Conservation (phyloP, 1,284 basidiomycete genomes). For the Phylloporus gajari region DNA sequence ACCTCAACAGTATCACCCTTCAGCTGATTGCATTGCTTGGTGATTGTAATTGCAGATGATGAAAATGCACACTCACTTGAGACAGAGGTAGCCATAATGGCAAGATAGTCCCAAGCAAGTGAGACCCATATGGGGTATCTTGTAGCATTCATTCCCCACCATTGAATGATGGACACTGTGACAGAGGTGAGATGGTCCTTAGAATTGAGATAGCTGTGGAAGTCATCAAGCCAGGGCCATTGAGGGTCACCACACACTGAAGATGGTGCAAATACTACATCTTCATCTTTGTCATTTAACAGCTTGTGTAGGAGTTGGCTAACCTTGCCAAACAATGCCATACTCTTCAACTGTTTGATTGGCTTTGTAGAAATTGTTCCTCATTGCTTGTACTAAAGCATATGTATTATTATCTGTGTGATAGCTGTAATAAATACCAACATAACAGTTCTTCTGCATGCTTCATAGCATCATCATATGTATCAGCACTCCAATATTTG, state of each 20-base stretch:
- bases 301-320: background rate
- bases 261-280: background rate
- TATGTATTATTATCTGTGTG: background rate
- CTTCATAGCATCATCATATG: background rate
- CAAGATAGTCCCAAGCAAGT: background rate
- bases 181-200: background rate
- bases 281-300: background rate
- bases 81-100: slow-evolving; percentile 3
- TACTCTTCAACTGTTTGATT: background rate
- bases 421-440: background rate
- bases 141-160: slow-evolving; percentile 6
- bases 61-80: slow-evolving; percentile 9
- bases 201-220: background rate
- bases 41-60: slow-evolving; percentile 1
- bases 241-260: background rate
- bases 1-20: slow-evolving; percentile 3
- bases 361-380: background rate
- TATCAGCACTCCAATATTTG: background rate
- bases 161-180: background rate
- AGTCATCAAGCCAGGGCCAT: background rate
- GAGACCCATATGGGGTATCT: slow-evolving; percentile 13
- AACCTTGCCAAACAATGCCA: background rate
- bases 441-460: background rate
- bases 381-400: background rate
- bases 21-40: slow-evolving; percentile 1